These are phyloP conservation scores for Penicillium sp. DNA, from an alignment of 2,329 filamentous ascomycete species.

Conservation along the genomic window DNA sequence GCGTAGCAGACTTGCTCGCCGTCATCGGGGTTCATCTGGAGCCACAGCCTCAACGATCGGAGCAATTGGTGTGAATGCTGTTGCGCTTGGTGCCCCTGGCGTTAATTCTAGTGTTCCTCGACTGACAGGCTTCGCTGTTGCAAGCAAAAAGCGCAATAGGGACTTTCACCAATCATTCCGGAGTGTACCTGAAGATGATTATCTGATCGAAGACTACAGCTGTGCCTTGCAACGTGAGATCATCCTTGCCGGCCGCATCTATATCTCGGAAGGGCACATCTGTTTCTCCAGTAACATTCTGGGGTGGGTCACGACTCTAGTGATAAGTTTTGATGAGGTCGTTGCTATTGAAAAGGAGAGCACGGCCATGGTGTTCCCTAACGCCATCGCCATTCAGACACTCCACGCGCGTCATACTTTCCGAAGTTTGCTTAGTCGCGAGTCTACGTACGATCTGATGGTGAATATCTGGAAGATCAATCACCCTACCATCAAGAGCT, in stretches of 20 bases:
- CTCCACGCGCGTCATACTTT: slow-evolving; percentile 94
- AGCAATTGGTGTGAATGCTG: slow-evolving; percentile 68
- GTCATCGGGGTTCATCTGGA: slow-evolving; percentile 80
- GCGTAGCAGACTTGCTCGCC: slow-evolving; percentile 61
- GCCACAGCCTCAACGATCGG: slow-evolving; percentile 68
- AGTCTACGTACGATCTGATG: slow-evolving; percentile 94
- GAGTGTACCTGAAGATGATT: slow-evolving; percentile 96
- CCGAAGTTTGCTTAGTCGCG: slow-evolving; percentile 88
- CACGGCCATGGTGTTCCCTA: slow-evolving; percentile 92
- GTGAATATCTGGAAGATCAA: slow-evolving; percentile 98
- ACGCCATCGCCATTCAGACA: slow-evolving; percentile 94
- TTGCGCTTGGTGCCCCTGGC: slow-evolving; percentile 65
- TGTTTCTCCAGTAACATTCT: slow-evolving; percentile 99
- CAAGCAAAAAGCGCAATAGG: slow-evolving; percentile 90
- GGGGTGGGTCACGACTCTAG: slow-evolving; percentile 94
- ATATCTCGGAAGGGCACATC: slow-evolving; percentile 94
- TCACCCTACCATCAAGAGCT: slow-evolving; percentile 87
- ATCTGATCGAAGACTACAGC: slow-evolving; percentile 97
- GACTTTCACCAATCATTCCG: slow-evolving; percentile 94
- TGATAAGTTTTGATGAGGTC: slow-evolving; percentile 98
- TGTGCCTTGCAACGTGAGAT: slow-evolving; percentile 95
- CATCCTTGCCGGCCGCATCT: slow-evolving; percentile 85
- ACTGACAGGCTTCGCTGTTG: slow-evolving; percentile 91
- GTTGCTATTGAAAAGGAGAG: slow-evolving; percentile 96
- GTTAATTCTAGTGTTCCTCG: slow-evolving; percentile 64